phyloP scores from a whole-genome alignment of 495 filamentous ascomycete species.

The Talaromyces ruber region DNA sequence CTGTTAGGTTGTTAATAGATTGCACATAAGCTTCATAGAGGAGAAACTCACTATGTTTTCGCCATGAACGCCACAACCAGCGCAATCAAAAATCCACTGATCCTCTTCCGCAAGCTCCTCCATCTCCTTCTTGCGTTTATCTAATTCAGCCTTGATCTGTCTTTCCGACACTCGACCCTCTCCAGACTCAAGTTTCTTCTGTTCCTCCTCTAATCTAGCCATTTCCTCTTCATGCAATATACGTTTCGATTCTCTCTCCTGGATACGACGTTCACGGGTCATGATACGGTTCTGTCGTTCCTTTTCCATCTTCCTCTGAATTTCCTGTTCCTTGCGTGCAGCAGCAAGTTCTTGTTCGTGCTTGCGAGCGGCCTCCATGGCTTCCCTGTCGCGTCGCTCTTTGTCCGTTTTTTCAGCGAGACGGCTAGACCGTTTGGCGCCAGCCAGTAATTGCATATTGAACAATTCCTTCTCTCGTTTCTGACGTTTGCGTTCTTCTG shows the following conservation, averaged over 20 bases:
- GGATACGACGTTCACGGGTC: conserved; percentile 75
- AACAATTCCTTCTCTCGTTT: conserved; percentile 72
- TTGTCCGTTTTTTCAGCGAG: conserved; percentile 74
- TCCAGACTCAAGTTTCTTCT: conserved; percentile 53
- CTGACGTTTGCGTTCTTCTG: conserved; percentile 56
- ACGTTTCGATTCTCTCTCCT: conserved; percentile 73
- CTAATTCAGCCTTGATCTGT: conserved; percentile 67
- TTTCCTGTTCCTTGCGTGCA: conserved; percentile 60
- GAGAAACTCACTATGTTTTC: conserved; percentile 54
- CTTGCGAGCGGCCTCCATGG: conserved; percentile 63
- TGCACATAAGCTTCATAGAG: neutral
- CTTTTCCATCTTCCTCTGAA: conserved; percentile 58
- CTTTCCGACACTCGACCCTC: conserved; percentile 68
- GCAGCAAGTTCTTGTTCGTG: conserved; percentile 53
- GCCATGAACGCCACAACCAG: conserved; percentile 77
- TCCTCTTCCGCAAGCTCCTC: conserved; percentile 68
- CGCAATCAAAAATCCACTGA: conserved; percentile 91
- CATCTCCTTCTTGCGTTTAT: conserved; percentile 62
- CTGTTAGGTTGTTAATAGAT: conserved; percentile 23
- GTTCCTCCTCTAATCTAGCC: conserved; percentile 67
- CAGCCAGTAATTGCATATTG: conserved; percentile 75
- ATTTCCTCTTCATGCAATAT: conserved; percentile 77
- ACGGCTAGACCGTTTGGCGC: conserved; percentile 85
- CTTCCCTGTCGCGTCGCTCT: conserved; percentile 64
- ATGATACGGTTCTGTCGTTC: conserved; percentile 75